phyloP scores from a whole-genome alignment of 176 grass and related monocot species.

The Aegilops bicornis region DNA sequence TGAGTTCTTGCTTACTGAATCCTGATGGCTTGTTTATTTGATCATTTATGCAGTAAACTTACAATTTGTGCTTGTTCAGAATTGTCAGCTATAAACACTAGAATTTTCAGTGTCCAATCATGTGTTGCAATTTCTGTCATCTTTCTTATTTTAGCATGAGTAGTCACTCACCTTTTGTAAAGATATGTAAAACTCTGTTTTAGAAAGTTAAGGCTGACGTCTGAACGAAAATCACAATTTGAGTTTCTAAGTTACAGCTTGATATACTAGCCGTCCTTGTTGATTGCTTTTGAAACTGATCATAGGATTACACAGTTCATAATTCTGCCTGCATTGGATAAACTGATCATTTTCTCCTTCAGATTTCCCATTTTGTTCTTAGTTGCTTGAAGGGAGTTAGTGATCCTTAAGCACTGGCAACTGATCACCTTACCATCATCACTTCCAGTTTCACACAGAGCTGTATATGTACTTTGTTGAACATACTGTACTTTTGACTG shows the following conservation, averaged over 20 bases:
- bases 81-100: background rate
- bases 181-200: background rate
- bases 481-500: slow-evolving; percentile 14
- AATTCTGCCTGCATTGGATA: slow-evolving; percentile 31
- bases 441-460: background rate
- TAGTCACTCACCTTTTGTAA: background rate
- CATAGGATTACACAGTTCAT: background rate
- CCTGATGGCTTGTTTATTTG: background rate
- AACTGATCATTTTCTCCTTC: background rate
- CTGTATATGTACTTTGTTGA: background rate
- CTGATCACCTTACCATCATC: background rate
- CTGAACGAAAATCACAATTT: background rate
- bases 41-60: background rate
- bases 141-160: background rate
- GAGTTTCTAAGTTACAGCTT: background rate
- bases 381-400: too few relatives aligned
- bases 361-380: too few relatives aligned
- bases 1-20: slow-evolving; percentile 31
- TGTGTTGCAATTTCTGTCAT: background rate
- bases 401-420: background rate
- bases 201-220: background rate
- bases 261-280: background rate
- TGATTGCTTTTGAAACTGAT: background rate
- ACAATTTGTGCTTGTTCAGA: background rate
- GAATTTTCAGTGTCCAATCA: background rate